Evolutionary conservation across 352 stramenopile species (phyloP).

Genomic region (Blastocystis sp.): DNA sequence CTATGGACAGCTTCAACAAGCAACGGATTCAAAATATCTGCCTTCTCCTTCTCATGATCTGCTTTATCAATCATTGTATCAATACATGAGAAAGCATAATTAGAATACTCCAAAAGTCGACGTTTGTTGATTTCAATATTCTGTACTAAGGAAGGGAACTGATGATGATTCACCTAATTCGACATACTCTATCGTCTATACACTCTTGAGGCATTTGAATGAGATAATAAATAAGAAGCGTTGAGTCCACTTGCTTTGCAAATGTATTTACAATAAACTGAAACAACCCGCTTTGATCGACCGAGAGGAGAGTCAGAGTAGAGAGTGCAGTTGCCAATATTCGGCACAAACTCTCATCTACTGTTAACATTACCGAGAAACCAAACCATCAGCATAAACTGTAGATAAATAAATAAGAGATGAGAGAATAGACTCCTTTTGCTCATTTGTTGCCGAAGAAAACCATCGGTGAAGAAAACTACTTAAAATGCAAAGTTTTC

Average conservation of each 20-base stretch:
- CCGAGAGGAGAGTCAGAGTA: background rate
- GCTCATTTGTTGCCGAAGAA: background rate
- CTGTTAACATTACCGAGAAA: background rate
- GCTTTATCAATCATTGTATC: background rate
- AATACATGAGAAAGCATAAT: background rate
- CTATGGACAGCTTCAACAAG: background rate
- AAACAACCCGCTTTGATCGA: constrained; percentile 1
- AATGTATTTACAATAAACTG: background rate
- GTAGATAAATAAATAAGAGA: background rate
- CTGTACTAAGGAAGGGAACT: constrained; percentile 30
- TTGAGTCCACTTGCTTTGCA: background rate
- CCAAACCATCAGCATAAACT: background rate
- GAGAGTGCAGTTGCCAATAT: constrained; percentile 22
- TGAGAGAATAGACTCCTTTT: background rate
- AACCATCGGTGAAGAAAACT: constrained; percentile 31
- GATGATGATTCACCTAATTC: background rate
- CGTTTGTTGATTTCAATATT: background rate
- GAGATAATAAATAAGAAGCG: background rate
- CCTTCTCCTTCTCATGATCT: background rate
- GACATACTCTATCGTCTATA: constrained; percentile 3
- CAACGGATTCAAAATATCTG: background rate
- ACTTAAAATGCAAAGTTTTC: background rate
- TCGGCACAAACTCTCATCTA: constrained; percentile 18
- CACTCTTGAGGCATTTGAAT: constrained; percentile 32
- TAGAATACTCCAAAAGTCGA: background rate